These are phyloP conservation scores for Globisporangium barbulae DNA, from an alignment of 352 stramenopile genomes.

Conservation along the genomic window DNA sequence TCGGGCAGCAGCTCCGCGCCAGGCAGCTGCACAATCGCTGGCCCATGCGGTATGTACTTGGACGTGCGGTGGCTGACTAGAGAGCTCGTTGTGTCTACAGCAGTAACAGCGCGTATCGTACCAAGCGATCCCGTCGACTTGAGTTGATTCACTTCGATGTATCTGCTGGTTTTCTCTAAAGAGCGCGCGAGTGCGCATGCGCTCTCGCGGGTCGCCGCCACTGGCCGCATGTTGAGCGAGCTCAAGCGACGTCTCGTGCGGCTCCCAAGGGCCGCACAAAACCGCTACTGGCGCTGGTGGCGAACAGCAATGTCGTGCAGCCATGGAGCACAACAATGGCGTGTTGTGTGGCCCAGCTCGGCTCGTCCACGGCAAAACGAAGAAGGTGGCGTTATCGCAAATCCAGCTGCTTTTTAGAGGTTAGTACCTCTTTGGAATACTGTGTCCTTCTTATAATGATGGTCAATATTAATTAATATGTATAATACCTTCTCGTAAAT, in stretches of 20 bases:
- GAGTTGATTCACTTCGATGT: background rate
- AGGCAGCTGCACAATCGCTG: slow-evolving; percentile 28
- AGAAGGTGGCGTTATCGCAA: no score
- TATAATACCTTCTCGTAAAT: no score
- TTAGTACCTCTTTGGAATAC: no score
- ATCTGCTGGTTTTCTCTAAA: background rate
- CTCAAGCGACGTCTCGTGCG: background rate
- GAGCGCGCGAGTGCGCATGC: background rate
- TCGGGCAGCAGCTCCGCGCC: slow-evolving; percentile 8
- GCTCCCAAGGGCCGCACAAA: slow-evolving; percentile 4
- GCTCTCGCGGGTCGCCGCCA: no score
- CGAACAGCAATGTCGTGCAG: no score
- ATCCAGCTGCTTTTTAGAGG: no score
- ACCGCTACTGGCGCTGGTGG: background rate
- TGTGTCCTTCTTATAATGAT: no score
- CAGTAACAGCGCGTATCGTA: background rate
- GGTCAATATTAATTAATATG: no score
- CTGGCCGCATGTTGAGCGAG: background rate
- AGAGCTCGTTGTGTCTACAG: background rate
- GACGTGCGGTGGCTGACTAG: background rate
- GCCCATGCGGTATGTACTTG: slow-evolving; percentile 20
- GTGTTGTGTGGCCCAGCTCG: no score
- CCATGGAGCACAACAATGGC: no score
- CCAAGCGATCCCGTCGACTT: background rate
- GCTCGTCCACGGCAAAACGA: no score